Base-by-base conservation (phyloP, 176 grass and related monocot genomes). In the Pontederia crassipes region DNA sequence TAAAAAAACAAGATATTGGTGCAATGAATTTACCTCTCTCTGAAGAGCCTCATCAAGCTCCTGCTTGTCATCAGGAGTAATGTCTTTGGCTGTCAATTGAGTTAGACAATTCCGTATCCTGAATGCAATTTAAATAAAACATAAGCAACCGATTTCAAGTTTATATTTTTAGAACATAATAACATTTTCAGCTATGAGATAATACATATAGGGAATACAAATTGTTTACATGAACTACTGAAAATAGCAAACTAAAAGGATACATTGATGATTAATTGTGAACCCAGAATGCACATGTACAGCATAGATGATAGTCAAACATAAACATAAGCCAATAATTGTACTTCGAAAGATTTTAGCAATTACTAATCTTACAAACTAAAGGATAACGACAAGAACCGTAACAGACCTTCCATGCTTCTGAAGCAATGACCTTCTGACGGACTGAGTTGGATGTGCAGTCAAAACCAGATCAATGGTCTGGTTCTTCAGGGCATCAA, bases 381-480 rank as follows among this genome's bases (percentile, higher is more conserved):
- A 40, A 40, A 40, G 32, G 32, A 40, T 4, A 7, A 40, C 32
- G 32, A 40, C n/a, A 17, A 15, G 17, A 28, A 20, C 9, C 46
- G 45, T 65, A 12, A 11, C 65, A 69, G 56, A 69, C 66, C 66
- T 69, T 56, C 29, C 66, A 69, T 69, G 66, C 35, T 69, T 69
- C 29, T 69, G 66, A 47, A 69, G 66, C 35, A 69, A 56, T 1
- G 66, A 69, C 46, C 66, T 69, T 46, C 66, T 56, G 29, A 69
- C 66, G 20, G 66, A 69, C 32, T 69, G 66, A 20, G 66, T 69
- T 12, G 66, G 66, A 56, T 69, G 66, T 69, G 66, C 66, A 48
- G 66, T 69, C 29, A 69, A 57, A 69, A 69, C 66, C 53, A 69
- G 66, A 69, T 69, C 66, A 28, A 68, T 29, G 12, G 66, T 68